A percentile compares a stretch with the other conserved stretches of the same genome.
phyloP scores from a whole-genome alignment of 352 stramenopile species.

The Phytophthora gonapodyides region DNA sequence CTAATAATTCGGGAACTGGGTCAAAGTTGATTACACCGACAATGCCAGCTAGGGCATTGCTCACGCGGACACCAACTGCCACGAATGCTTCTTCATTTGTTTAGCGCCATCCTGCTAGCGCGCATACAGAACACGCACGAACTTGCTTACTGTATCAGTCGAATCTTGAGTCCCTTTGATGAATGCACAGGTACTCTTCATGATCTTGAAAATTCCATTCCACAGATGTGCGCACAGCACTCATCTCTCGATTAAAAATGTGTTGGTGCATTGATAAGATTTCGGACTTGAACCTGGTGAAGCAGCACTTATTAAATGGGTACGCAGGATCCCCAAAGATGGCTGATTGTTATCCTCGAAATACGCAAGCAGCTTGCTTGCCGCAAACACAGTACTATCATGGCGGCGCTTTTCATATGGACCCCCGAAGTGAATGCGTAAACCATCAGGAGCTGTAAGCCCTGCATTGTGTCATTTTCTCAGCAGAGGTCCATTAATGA shows the following conservation, averaged over 20 bases:
- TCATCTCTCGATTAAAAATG: constrained; percentile 4
- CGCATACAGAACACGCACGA: background rate
- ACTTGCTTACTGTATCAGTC: constrained; percentile 4
- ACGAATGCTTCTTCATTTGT: too few species aligned
- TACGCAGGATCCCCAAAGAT: constrained; percentile 5
- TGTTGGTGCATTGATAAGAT: background rate
- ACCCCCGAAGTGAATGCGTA: constrained; percentile 3
- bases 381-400: constrained; percentile 5
- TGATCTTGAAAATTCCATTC: constrained; percentile 2
- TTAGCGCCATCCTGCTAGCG: too few species aligned
- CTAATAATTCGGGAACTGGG: too few species aligned
- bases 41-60: too few species aligned
- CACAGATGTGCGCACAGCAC: background rate
- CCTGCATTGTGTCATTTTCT: background rate
- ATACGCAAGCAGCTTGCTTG: background rate
- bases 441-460: constrained; percentile 3
- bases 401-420: background rate
- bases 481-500: background rate
- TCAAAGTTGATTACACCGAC: too few species aligned
- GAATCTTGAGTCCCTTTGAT: background rate
- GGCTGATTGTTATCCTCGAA: background rate
- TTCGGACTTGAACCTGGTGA: background rate
- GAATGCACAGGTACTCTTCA: constrained; percentile 1
- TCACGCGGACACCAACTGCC: too few species aligned
- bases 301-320: background rate